Conservation (phyloP, 805 yeast species). For the Dipodascus albidus region DNA sequence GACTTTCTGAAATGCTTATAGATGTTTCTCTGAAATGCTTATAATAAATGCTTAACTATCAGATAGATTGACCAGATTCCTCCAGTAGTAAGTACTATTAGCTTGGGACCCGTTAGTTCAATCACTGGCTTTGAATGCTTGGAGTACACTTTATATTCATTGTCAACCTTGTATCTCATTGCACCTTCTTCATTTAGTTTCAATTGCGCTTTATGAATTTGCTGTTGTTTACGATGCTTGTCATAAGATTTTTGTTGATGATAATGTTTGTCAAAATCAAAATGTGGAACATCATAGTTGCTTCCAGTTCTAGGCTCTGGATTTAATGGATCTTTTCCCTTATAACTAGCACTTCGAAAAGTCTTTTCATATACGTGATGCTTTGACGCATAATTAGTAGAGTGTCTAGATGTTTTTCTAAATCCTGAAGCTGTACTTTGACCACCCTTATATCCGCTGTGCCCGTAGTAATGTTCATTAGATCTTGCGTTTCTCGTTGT, state of each 20-base stretch:
- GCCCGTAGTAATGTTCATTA: constrained; percentile 1
- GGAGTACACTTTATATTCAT: background rate
- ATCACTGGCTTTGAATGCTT: background rate
- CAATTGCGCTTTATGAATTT: constrained; percentile 3
- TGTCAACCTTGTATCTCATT: background rate
- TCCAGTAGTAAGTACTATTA: background rate
- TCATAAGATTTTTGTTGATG: constrained; percentile 24
- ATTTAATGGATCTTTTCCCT: constrained; percentile 16
- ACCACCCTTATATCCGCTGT: background rate
- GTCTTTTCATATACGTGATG: background rate
- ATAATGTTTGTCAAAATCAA: constrained; percentile 24
- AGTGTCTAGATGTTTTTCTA: background rate
- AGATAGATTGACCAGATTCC: background rate
- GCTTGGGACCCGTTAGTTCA: background rate
- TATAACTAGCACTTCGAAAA: background rate
- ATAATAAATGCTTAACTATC: background rate
- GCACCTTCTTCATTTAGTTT: background rate
- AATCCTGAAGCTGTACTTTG: background rate
- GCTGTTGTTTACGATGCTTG: constrained; percentile 14
- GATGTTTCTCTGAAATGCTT: background rate
- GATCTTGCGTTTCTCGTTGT: background rate
- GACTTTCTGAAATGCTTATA: too few species aligned
- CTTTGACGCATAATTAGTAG: background rate
- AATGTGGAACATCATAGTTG: constrained; percentile 27
- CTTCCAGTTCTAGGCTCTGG: constrained; percentile 15